These are phyloP conservation scores for Rhododendron vialii DNA, from an alignment of 148 eudicot species.

Conservation along the genomic window DNA sequence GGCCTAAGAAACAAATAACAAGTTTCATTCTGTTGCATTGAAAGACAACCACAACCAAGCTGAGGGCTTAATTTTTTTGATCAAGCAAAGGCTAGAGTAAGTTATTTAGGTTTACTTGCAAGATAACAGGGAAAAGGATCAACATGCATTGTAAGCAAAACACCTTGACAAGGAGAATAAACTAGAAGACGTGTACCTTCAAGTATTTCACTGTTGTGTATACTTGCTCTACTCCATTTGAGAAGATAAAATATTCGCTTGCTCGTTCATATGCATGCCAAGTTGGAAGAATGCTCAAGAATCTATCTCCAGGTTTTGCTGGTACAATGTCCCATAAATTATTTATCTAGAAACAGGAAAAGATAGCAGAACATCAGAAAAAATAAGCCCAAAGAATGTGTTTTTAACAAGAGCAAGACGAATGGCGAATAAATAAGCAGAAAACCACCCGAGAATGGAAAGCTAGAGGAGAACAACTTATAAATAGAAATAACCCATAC, in stretches of 20 bases:
- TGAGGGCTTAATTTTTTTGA: neutral
- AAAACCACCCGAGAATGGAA: neutral
- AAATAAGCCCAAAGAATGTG: neutral
- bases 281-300: conserved; percentile 90
- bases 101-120: neutral
- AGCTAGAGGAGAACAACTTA: neutral
- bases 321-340: conserved; percentile 77
- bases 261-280: conserved; percentile 99
- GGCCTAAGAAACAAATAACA: neutral
- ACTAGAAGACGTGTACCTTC: conserved; percentile 39
- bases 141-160: neutral
- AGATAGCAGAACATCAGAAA: neutral
- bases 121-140: neutral
- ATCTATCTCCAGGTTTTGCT: conserved; percentile 68
- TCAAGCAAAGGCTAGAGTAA: conserved; percentile 2
- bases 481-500: neutral
- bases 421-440: neutral
- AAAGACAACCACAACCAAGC: neutral
- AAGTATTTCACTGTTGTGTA: conserved; percentile 73
- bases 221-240: conserved; percentile 68
- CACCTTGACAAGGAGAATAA: neutral
- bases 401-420: neutral
- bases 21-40: neutral
- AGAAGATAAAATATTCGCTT: conserved; percentile 65
- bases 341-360: conserved; percentile 42